Conservation (phyloP, 179 eudicot genomes). For the Corrigiola litoralis region DNA sequence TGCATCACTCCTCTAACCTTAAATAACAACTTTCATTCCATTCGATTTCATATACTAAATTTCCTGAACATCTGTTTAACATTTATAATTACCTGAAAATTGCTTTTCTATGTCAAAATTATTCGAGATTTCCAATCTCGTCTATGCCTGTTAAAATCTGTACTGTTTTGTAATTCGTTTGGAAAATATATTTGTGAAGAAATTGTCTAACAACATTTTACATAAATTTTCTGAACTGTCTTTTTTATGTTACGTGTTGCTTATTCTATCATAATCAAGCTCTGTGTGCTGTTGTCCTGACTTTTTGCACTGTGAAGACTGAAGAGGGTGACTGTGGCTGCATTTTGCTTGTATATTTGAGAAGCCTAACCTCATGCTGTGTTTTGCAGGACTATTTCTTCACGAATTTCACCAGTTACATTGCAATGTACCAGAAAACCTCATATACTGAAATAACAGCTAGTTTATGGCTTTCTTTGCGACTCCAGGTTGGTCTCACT, state of each 20-base stretch:
- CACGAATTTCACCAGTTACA: conserved; percentile 47
- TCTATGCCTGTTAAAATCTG: no score
- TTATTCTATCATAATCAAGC: neutral
- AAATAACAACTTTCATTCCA: no score
- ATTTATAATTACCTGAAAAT: neutral
- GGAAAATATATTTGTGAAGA: no score
- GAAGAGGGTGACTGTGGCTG: neutral
- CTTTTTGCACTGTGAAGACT: neutral
- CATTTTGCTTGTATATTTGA: neutral
- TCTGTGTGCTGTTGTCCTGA: neutral
- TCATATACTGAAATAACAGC: conserved; percentile 85
- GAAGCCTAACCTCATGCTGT: conserved; percentile 6
- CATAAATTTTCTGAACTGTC: no score
- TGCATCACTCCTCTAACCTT: no score
- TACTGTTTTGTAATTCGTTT: no score
- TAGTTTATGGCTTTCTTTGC: conserved; percentile 96
- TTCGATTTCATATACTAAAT: neutral
- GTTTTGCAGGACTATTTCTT: conserved; percentile 69
- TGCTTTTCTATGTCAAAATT: neutral
- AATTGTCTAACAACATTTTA: no score
- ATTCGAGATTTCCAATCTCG: neutral
- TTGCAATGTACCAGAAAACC: conserved; percentile 73
- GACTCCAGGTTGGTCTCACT: conserved; percentile 69
- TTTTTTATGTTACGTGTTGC: neutral
- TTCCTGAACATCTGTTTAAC: no score